Evolutionary conservation across 176 grass and related monocot species (phyloP).

Genomic region (Zoysia japonica): DNA sequence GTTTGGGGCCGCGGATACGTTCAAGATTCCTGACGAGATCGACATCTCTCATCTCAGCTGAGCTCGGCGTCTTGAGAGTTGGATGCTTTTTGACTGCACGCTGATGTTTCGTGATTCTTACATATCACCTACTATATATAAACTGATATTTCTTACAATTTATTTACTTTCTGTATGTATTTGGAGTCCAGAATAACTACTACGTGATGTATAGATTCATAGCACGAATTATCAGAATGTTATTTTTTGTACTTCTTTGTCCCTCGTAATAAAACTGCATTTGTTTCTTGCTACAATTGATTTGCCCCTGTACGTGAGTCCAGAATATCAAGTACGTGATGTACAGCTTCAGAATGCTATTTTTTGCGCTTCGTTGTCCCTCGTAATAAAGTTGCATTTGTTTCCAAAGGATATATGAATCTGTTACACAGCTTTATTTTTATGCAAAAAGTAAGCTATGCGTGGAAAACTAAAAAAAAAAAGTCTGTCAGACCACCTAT

Average conservation of each 20-base stretch:
- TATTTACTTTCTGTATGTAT: background rate
- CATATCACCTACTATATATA: background rate
- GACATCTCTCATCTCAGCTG: slow-evolving; percentile 74
- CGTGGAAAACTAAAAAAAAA: background rate
- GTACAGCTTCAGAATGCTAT: too few species aligned
- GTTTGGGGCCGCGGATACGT: slow-evolving; percentile 69
- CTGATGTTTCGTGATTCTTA: background rate
- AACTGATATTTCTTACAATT: background rate
- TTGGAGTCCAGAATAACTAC: too few species aligned
- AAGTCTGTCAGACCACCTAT: background rate
- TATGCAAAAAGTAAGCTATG: too few species aligned
- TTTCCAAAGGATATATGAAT: too few species aligned
- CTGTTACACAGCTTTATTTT: too few species aligned
- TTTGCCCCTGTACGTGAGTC: too few species aligned
- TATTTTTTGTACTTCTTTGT: too few species aligned
- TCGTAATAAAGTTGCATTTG: too few species aligned
- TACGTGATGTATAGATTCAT: too few species aligned
- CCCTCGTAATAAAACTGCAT: background rate
- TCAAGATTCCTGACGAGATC: slow-evolving; percentile 69
- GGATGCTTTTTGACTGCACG: background rate
- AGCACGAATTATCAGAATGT: too few species aligned
- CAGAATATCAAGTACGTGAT: too few species aligned
- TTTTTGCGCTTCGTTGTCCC: too few species aligned
- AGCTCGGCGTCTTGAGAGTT: background rate
- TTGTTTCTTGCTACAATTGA: background rate